Conservation (phyloP, 768 basidiomycete species). For the Xerocomellus amylosporus region DNA sequence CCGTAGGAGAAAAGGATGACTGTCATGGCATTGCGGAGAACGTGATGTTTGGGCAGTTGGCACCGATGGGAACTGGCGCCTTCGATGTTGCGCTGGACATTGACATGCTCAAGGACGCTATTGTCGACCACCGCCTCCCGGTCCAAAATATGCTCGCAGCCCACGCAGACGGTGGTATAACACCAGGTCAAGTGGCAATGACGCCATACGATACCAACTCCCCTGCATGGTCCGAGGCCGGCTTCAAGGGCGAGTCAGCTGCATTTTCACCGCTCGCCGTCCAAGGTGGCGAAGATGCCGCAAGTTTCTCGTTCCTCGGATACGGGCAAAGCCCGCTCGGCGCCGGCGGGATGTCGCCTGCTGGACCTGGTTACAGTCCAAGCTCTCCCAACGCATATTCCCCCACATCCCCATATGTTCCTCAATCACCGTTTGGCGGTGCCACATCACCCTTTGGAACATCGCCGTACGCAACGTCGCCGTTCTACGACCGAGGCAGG, state of each 20-base stretch:
- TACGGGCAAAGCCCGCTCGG: constrained; percentile 87
- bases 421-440: constrained; percentile 79
- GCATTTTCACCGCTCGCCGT: constrained; percentile 94
- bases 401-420: constrained; percentile 86
- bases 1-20: constrained; percentile 96
- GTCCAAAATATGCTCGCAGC: constrained; percentile 77
- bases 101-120: constrained; percentile 97
- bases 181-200: constrained; percentile 88
- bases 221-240: constrained; percentile 74
- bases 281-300: constrained; percentile 79
- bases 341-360: constrained; percentile 86
- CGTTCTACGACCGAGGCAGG: constrained; percentile 69
- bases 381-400: constrained; percentile 89
- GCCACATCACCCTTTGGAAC: constrained; percentile 81
- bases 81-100: constrained; percentile 97
- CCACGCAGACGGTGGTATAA: constrained; percentile 84
- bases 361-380: constrained; percentile 83
- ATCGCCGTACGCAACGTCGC: constrained; percentile 81
- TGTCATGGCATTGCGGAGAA: constrained; percentile 99
- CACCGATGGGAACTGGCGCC: constrained; percentile 98
- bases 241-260: constrained; percentile 80
- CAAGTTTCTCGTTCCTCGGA: constrained; percentile 68
- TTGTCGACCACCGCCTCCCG: constrained; percentile 92
- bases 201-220: constrained; percentile 95
- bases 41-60: constrained; percentile 98